A percentile compares a stretch with the other conserved stretches of the same genome.
phyloP scores from a whole-genome alignment of 2,329 filamentous ascomycete genomes.

The Pseudocercospora eumusae region DNA sequence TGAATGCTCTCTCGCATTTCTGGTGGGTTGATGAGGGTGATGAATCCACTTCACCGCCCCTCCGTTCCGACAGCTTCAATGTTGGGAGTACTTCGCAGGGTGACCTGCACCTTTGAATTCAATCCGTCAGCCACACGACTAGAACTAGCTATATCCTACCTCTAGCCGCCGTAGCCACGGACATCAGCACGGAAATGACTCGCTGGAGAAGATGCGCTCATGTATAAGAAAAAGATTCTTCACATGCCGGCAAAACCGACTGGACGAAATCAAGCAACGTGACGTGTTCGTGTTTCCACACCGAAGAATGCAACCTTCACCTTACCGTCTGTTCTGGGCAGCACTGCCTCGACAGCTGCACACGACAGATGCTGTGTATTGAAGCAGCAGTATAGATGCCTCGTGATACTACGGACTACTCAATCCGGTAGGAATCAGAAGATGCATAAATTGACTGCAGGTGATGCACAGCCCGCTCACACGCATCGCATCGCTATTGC shows the following conservation, averaged over 20 bases:
- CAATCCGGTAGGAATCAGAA: neutral
- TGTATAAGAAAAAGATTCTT: neutral
- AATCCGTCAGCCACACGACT: constrained; percentile 11
- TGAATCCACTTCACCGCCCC: constrained; percentile 13
- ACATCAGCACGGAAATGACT: neutral
- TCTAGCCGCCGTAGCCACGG: constrained; percentile 7
- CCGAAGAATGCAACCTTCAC: neutral
- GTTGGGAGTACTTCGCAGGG: constrained; percentile 9
- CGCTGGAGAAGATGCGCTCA: neutral
- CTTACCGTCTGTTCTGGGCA: too few species aligned
- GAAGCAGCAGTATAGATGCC: neutral
- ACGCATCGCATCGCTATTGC: too few species aligned
- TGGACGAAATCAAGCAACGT: neutral
- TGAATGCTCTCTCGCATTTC: neutral
- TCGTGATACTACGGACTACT: neutral
- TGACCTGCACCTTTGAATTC: constrained; percentile 13
- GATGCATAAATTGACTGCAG: neutral
- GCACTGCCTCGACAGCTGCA: constrained; percentile 5
- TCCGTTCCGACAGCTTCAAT: constrained; percentile 4
- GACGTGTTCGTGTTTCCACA: neutral
- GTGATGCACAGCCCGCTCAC: neutral
- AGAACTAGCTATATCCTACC: constrained; percentile 10
- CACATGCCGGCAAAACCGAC: constrained; percentile 1
- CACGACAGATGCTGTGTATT: neutral
- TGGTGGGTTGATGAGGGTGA: constrained; percentile 7